Evolutionary conservation across 345 rosid genomes (phyloP).

Genomic region (Populus alba): DNA sequence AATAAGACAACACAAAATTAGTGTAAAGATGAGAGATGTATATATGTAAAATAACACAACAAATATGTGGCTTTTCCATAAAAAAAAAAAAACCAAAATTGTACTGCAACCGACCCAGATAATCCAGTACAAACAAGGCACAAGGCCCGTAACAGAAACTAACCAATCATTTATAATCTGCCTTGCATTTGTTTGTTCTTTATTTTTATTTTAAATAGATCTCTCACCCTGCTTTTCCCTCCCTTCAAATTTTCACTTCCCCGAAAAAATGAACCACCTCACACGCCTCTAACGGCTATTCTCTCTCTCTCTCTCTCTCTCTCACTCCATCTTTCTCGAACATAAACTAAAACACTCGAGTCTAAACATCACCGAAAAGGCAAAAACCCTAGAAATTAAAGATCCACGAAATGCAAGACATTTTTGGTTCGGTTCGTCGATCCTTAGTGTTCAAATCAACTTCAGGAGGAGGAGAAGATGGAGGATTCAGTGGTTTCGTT

Average conservation of each 20-base stretch:
- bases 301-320: not conserved
- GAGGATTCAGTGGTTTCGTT: conserved; percentile 25
- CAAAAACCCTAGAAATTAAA: not conserved
- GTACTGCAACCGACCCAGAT: not conserved
- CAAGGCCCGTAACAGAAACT: not conserved
- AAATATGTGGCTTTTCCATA: too few species aligned
- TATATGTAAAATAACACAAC: too few species aligned
- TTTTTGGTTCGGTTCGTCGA: conserved; percentile 37
- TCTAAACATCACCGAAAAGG: not conserved
- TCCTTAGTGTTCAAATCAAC: conserved; percentile 29
- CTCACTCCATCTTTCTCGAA: not conserved
- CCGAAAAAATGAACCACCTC: not conserved
- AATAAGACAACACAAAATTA: too few species aligned
- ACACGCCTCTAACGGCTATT: conserved; percentile 22
- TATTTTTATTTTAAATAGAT: conserved; percentile 28
- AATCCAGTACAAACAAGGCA: not conserved
- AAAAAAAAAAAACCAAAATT: not conserved
- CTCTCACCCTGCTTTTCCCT: conserved; percentile 24
- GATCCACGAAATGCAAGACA: conserved; percentile 23
- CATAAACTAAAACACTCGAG: conserved; percentile 17
- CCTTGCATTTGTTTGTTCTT: not conserved
- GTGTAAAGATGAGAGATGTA: too few species aligned
- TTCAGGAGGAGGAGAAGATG: conserved; percentile 21
- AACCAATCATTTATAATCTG: conserved; percentile 11
- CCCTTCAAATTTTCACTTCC: conserved; percentile 34